Conservation (phyloP, 345 rosid genomes). For the Psidium guajava region DNA sequence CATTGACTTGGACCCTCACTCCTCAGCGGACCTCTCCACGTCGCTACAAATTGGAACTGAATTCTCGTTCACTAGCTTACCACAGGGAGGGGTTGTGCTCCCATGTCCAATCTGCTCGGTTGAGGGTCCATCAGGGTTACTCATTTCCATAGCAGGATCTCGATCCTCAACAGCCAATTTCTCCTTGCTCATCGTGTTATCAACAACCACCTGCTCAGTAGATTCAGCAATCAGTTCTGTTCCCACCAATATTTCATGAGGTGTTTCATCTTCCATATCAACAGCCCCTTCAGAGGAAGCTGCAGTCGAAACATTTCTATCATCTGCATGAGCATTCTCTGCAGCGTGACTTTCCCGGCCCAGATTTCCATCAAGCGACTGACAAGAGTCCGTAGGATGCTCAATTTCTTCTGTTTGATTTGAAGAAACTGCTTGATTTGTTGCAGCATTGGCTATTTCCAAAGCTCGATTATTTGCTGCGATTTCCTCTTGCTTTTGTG, state of each 20-base stretch:
- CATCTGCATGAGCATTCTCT: neutral
- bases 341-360: neutral
- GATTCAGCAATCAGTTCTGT: neutral
- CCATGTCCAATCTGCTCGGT: neutral
- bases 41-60: neutral
- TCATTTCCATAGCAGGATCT: neutral
- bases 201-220: neutral
- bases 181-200: neutral
- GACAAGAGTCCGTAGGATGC: neutral
- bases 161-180: neutral
- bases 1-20: neutral
- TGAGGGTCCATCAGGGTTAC: neutral
- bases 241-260: neutral
- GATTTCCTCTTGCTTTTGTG: constrained; percentile 37
- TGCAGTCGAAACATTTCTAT: neutral
- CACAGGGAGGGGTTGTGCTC: neutral
- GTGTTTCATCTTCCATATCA: neutral
- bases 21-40: neutral
- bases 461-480: constrained; percentile 23
- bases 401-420: neutral
- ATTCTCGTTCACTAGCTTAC: neutral
- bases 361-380: neutral
- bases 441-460: constrained; percentile 14
- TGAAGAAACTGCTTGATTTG: constrained; percentile 4
- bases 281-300: neutral